Base-by-base conservation (phyloP, 805 yeast species). In the Candida suzukii region DNA sequence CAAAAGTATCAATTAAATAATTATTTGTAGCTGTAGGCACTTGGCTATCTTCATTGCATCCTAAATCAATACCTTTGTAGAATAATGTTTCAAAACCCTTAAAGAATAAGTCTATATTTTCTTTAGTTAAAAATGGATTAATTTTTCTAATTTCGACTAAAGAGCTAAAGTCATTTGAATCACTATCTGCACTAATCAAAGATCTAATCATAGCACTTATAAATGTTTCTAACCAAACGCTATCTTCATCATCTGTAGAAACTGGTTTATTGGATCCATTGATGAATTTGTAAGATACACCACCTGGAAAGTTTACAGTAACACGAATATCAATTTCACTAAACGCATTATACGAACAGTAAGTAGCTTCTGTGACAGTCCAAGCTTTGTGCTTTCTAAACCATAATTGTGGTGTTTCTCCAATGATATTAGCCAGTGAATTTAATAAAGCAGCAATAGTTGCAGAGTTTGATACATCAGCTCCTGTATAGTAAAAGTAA, bases 71-170 rank as follows among this genome's bases (percentile, higher is more conserved):
- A 13, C 95, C 95, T 27, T 73, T 71, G 49, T 64, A 66, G 56
- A 82, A 88, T 44, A 88, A 69, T 40, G 62, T 57, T 57, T 81
- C 88, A 56, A 84, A 84, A 1, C 80, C 85, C 19, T 65, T 63
- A 40, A 86, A 57, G 55, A 87, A 87, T 40, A 62, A 58, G 41
- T 64, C 63, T 2, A 82, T 78, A 13, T 69, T 61, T 25, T 66
- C 70, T 10, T 66, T 64, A 26, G 62, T 64, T 22, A 69, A 56
- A 45, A 93, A 74, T 4, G 97, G 97, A 52, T 88, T 83, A 42
- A 87, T 70, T 44, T 83, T 78, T 49, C 96, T 75, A 30, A 93
- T 83, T 56, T 90, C 95, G 10, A 88, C 95, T 42, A 93, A 73
- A 39, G 76, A 71, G 36, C 71, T 69, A 53, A 66, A 83, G 64